Base-by-base conservation (phyloP, 768 basidiomycete species). In the Suillus tomentosus region DNA sequence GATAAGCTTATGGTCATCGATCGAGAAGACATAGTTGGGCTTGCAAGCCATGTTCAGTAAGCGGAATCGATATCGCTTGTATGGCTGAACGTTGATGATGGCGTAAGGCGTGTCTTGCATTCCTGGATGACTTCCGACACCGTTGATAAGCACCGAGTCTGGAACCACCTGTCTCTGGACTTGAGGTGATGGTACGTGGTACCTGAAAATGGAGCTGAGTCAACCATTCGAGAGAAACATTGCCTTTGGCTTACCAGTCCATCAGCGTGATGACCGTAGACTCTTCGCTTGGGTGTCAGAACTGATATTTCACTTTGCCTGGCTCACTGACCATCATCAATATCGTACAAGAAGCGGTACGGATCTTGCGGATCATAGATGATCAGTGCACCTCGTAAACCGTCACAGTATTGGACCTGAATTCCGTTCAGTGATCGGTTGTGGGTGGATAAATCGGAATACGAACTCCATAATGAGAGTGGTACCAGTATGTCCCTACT, bases 371-470 rank as follows among this genome's bases (percentile, higher is more conserved):
- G 77, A 58, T 84, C 82, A 37, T 83, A 82, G 15, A 85, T 73
- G 5, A 86, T 78, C 39, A 85, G 50, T 4, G 80, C 75, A 0
- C 84, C 85, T 50, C 85, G 72, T 31, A 86, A 75, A 0, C 85
- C 85, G 62, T 87, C 85, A 59, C 85, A 86, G 63, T 85, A 85
- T 66, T 86, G 85, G 1, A 79, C 50, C 51, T 53, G 5, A 17
- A 5, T 9, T 53, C 0, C 1, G 5, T 27, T 53, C 27, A 31
- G 17, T 19, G 4, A 53, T 17, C 15, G 15, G 4, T 24, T 50
- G 6, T 10, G 31, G 9, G 15, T 31, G 27, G 5, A 11, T 31
- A 31, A 53, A 10, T 53, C 8, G 2, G 17, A 17, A 31, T 9
- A 53, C 51, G 17, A 53, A 53, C 27, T 53, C 51, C 51, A 53